Percentiles rank a stretch among this genome's conserved stretches.
phyloP scores from a whole-genome alignment of 2,329 filamentous ascomycete genomes.

The Monosporascus cannonballus region DNA sequence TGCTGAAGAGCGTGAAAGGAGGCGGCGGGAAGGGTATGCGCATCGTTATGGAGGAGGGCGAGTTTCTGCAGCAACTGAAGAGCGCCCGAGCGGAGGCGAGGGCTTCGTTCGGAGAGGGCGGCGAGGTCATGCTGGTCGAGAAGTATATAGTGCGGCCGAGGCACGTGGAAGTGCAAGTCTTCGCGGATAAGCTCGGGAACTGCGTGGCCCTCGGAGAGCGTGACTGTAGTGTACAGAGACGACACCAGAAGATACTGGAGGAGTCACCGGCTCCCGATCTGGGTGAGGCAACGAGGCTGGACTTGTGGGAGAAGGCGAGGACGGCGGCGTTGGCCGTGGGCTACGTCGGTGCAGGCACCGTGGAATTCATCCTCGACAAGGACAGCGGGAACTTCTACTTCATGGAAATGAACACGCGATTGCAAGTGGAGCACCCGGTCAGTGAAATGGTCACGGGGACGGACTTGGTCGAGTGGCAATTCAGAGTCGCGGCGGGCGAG shows the following conservation, averaged over 20 bases:
- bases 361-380: conserved; percentile 87
- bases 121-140: conserved; percentile 79
- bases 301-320: conserved; percentile 61
- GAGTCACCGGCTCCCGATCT: conserved; percentile 75
- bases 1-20: conserved; percentile 74
- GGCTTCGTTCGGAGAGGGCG: conserved; percentile 73
- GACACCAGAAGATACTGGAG: conserved; percentile 88
- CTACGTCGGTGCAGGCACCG: conserved; percentile 86
- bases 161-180: conserved; percentile 87
- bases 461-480: conserved; percentile 91
- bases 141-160: conserved; percentile 72
- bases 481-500: conserved; percentile 62
- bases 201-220: conserved; percentile 81
- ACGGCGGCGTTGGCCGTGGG: conserved; percentile 66
- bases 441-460: conserved; percentile 65
- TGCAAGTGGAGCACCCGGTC: conserved; percentile 96
- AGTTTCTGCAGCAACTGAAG: conserved; percentile 64
- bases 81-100: conserved; percentile 71
- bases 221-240: conserved; percentile 79
- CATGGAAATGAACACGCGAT: conserved; percentile 77
- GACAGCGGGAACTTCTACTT: conserved; percentile 76
- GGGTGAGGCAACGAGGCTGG: conserved; percentile 49
- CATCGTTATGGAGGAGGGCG: conserved; percentile 61
- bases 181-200: conserved; percentile 74
- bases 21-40: conserved; percentile 83